These are phyloP conservation scores for Austropuccinia psidii DNA, from an alignment of 1,284 basidiomycete genomes.

Conservation along the genomic window DNA sequence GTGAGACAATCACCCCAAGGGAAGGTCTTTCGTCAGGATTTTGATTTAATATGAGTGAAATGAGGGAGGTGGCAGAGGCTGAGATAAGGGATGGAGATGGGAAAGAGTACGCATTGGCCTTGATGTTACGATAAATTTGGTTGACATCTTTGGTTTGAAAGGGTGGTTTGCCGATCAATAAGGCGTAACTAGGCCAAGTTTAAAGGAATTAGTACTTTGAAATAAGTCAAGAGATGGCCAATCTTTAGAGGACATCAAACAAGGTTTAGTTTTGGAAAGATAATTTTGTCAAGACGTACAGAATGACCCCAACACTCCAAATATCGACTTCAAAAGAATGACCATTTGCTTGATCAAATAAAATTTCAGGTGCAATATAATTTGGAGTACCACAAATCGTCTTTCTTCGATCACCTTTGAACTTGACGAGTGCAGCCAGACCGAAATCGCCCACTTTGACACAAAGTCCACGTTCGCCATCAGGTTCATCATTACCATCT, in stretches of 20 bases:
- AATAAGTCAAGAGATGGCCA: not conserved
- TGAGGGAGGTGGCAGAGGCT: slow-evolving; percentile 64
- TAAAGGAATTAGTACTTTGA: not conserved
- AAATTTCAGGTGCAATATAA: slow-evolving; percentile 95
- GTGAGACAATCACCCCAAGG: slow-evolving; percentile 73
- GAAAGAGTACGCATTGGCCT: slow-evolving; percentile 88
- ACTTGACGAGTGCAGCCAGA: slow-evolving; percentile 90
- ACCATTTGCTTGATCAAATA: slow-evolving; percentile 90
- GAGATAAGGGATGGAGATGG: slow-evolving; percentile 69
- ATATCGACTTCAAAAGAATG: slow-evolving; percentile 98
- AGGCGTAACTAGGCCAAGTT: slow-evolving; percentile 59
- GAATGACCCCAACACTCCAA: slow-evolving; percentile 94
- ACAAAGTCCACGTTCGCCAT: slow-evolving; percentile 71
- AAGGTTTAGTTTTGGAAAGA: not conserved
- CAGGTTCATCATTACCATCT: slow-evolving; percentile 25
- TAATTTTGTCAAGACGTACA: slow-evolving; percentile 50
- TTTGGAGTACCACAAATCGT: slow-evolving; percentile 98
- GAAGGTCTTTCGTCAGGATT: slow-evolving; percentile 62
- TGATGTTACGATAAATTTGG: slow-evolving; percentile 88
- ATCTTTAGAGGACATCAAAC: not conserved
- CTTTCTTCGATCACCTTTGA: slow-evolving; percentile 71
- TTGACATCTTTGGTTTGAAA: slow-evolving; percentile 98
- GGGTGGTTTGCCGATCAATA: slow-evolving; percentile 84
- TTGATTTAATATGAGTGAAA: slow-evolving; percentile 75
- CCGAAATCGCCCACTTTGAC: slow-evolving; percentile 97